These are phyloP conservation scores for Geranomyces variabilis DNA, from an alignment of 192 early-diverging fungal genomes.

Conservation along the genomic window DNA sequence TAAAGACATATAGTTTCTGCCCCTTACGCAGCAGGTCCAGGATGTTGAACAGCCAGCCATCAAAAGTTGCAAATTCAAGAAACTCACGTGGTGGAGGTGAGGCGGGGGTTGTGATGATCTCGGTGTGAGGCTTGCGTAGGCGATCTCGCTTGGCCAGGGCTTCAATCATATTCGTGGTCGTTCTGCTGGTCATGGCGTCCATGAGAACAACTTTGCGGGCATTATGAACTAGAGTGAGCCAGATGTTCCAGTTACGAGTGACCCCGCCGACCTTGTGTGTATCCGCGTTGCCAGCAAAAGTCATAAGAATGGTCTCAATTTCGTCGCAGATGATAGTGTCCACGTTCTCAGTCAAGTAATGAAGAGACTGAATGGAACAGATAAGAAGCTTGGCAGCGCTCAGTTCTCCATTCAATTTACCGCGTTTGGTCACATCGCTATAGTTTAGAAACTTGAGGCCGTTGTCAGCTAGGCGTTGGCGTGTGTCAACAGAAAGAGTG, in stretches of 20 bases:
- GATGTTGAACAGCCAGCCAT: slow-evolving; percentile 22
- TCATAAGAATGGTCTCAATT: slow-evolving; percentile 12
- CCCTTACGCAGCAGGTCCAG: neutral
- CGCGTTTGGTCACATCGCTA: slow-evolving; percentile 5
- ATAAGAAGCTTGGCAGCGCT: neutral
- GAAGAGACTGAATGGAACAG: slow-evolving; percentile 33
- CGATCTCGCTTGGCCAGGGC: neutral
- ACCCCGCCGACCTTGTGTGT: slow-evolving; percentile 11
- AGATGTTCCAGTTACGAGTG: slow-evolving; percentile 7
- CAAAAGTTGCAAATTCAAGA: neutral
- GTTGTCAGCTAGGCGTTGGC: neutral
- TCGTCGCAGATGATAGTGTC: slow-evolving; percentile 25
- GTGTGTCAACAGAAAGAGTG: slow-evolving; percentile 20
- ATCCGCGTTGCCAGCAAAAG: slow-evolving; percentile 8
- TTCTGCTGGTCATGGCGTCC: slow-evolving; percentile 23
- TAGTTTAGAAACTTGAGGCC: slow-evolving; percentile 24
- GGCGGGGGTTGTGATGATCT: neutral
- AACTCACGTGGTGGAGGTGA: slow-evolving; percentile 8
- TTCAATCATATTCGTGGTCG: slow-evolving; percentile 1
- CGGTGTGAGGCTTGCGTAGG: neutral
- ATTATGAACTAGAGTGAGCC: neutral
- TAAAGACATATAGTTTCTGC: slow-evolving; percentile 30
- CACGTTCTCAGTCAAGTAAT: slow-evolving; percentile 7
- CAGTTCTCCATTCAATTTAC: slow-evolving; percentile 1
- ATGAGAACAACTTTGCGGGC: slow-evolving; percentile 28